A percentile compares a stretch with the other conserved stretches of the same genome.
phyloP scores from a whole-genome alignment of 2,329 filamentous ascomycete species.

The Geoglossum cookeanum region DNA sequence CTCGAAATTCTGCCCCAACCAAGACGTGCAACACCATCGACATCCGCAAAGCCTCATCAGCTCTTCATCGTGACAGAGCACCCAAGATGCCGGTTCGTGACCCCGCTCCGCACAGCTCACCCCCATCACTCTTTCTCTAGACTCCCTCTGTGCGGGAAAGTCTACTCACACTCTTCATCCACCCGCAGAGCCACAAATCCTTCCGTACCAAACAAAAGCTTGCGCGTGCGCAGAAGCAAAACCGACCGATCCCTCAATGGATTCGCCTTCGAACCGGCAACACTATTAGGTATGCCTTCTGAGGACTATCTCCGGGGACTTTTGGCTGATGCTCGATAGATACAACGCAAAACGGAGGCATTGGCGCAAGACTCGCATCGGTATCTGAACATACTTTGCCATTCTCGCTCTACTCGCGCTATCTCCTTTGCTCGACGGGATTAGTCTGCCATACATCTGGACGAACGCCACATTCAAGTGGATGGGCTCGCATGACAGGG shows the following conservation, averaged over 20 bases:
- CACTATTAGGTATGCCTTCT: conserved; percentile 79
- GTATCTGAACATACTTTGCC: conserved; percentile 53
- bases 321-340: conserved; percentile 32
- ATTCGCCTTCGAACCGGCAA: conserved; percentile 96
- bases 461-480: not conserved
- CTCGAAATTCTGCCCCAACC: not conserved
- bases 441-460: conserved; percentile 11
- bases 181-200: conserved; percentile 84
- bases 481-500: not conserved
- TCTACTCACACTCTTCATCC: not conserved
- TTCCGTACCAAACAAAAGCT: conserved; percentile 99
- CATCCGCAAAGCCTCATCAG: not conserved
- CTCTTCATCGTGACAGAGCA: conserved; percentile 11
- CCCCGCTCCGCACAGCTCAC: not conserved
- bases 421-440: not conserved
- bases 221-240: conserved; percentile 99
- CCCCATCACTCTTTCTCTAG: conserved; percentile 6
- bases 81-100: conserved; percentile 36
- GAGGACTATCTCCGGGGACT: not conserved
- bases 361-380: conserved; percentile 99
- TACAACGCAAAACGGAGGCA: conserved; percentile 99
- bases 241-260: conserved; percentile 99
- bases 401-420: conserved; percentile 7
- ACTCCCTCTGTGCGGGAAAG: conserved; percentile 3
- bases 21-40: not conserved